These are phyloP conservation scores for Boletus pseudo-olivaceus DNA, from an alignment of 768 basidiomycete species.

Conservation along the genomic window DNA sequence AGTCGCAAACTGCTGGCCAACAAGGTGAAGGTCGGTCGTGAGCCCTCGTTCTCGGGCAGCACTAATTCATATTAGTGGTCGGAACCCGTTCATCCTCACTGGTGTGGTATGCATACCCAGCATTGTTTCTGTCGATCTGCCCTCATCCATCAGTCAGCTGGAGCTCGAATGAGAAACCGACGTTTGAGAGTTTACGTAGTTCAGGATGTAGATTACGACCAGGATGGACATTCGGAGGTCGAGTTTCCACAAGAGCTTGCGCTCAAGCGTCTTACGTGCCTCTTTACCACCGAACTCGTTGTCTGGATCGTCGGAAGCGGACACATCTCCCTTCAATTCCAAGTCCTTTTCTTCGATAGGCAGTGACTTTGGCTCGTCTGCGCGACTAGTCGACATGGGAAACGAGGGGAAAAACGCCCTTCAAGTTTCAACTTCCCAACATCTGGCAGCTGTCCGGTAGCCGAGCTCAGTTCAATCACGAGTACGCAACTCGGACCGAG, in stretches of 20 bases:
- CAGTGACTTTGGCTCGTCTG: neutral
- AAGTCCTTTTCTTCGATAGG: conserved; percentile 2
- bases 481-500: neutral
- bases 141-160: neutral
- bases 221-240: conserved; percentile 56
- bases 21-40: conserved; percentile 59
- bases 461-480: too few relatives aligned
- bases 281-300: conserved; percentile 50
- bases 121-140: conserved; percentile 71
- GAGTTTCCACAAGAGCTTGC: conserved; percentile 50
- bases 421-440: neutral
- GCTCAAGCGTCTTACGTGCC: conserved; percentile 46
- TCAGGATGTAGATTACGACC: conserved; percentile 38
- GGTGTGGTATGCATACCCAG: conserved; percentile 39
- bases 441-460: neutral
- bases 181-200: conserved; percentile 27
- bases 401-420: neutral
- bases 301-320: conserved; percentile 20
- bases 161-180: neutral
- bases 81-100: neutral
- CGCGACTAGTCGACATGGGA: conserved; percentile 11
- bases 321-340: neutral
- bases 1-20: conserved; percentile 60
- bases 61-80: conserved; percentile 34
- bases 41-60: conserved; percentile 70